Base-by-base conservation (phyloP, 2,329 filamentous ascomycete genomes). In the Epichloe coenophiala region DNA sequence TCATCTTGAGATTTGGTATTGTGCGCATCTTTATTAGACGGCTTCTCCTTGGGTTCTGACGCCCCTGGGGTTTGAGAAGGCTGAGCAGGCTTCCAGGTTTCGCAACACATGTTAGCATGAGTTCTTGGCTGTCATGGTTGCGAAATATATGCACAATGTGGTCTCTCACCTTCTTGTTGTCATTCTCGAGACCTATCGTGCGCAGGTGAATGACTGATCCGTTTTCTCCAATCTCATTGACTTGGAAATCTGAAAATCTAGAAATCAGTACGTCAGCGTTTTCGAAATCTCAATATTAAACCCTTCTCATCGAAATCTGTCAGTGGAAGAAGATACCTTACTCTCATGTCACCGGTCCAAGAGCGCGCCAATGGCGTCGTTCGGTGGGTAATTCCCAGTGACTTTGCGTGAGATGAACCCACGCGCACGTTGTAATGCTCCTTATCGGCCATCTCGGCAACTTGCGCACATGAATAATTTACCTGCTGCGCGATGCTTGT, bases 201-300 rank as follows among this genome's bases (percentile, higher is more conserved):
- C 67, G 73, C 46, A 96, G 71, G 65, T 91, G 88, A 48, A 93
- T 65, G 13, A 95, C 86, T 49, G 81, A 68, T 15, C 89, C 89
- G 60, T 84, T 78, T 33, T 83, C 81, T 19, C 78, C 71, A 55
- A 96, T 91, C 66, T 96, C 90, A 61, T 95, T 90, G 59, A 96
- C 90, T 58, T 93, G 73, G 60, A 96, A 96, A 65, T 96, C 90
- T 4, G 89, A 91, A 66, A 90, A 96, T 57, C 88, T 80, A 47
- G 3, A 2, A 5, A 12, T 19, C n/a, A 13, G 33, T 47, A 9
- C 46, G 37, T 42, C 1, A 4, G n/a, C 27, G 11, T 19, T 19
- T 36, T 31, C 11, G 1, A 2, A 9, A 15, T 31, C 1, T n/a
- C 35, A 15, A 6, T 9, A 5, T 38, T 13, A 1, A 27, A n/a